phyloP scores from a whole-genome alignment of 345 rosid genomes.

The Lagerstroemia speciosa region DNA sequence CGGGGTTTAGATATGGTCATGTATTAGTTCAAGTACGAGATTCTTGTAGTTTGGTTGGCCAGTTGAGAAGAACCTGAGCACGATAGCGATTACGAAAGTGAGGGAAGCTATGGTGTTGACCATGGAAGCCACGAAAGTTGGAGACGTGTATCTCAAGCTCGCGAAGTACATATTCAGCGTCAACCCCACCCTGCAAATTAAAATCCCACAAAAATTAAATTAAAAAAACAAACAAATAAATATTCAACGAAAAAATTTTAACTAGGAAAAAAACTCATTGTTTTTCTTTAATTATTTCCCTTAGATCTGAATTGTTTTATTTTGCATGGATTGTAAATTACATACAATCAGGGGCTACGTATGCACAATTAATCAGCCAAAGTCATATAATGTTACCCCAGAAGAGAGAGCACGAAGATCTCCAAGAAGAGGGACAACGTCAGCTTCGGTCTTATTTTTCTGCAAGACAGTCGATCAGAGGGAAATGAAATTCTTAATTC shows the following conservation, averaged over 20 bases:
- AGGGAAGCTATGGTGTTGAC: slow-evolving; percentile 41
- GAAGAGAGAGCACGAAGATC: slow-evolving; percentile 51
- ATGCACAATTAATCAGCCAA: background rate
- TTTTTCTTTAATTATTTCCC: too few species aligned
- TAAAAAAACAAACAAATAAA: background rate
- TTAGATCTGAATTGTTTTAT: too few species aligned
- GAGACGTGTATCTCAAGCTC: slow-evolving; percentile 46
- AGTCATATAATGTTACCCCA: slow-evolving; percentile 35
- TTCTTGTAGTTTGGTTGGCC: background rate
- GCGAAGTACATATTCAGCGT: slow-evolving; percentile 50
- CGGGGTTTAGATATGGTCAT: too few species aligned
- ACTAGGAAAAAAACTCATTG: too few species aligned
- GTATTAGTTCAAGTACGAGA: too few species aligned
- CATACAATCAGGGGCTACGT: too few species aligned
- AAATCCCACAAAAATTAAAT: background rate
- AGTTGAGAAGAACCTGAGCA: slow-evolving; percentile 17
- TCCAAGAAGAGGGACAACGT: slow-evolving; percentile 47
- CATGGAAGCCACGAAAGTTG: slow-evolving; percentile 38
- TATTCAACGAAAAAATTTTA: too few species aligned
- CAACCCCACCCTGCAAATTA: slow-evolving; percentile 43
- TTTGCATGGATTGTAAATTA: too few species aligned
- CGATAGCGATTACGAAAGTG: slow-evolving; percentile 39
- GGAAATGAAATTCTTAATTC: background rate
- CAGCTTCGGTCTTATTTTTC: slow-evolving; percentile 52
- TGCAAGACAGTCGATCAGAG: slow-evolving; percentile 23